Conservation (phyloP, 1,284 basidiomycete genomes). For the Leccinum subfulvum region DNA sequence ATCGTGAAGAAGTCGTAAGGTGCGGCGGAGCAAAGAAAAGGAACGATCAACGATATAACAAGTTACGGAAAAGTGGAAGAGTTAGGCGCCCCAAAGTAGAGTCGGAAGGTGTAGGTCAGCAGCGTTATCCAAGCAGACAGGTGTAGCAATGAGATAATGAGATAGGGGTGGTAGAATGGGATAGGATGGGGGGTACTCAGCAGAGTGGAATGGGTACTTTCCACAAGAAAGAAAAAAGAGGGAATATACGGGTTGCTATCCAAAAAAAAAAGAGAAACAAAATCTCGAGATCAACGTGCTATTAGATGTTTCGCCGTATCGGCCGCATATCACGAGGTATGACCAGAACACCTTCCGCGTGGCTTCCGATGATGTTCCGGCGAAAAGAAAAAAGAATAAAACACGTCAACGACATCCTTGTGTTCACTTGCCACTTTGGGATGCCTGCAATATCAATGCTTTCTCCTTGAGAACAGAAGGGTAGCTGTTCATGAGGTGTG, state of each 20-base stretch:
- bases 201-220: conserved; percentile 14
- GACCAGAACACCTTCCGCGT: not conserved
- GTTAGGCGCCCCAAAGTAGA: not conserved
- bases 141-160: conserved; percentile 12
- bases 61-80: not conserved
- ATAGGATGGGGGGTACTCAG: conserved; percentile 6
- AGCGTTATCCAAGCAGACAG: conserved; percentile 8
- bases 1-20: conserved; percentile 21
- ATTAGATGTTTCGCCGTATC: not conserved
- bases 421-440: conserved; percentile 30
- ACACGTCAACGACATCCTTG: not conserved
- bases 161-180: not conserved
- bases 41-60: not conserved
- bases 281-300: not conserved
- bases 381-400: not conserved
- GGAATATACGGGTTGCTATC: conserved; percentile 19
- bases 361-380: not conserved
- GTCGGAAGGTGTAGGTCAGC: conserved; percentile 8
- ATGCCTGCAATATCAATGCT: conserved; percentile 42
- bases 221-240: conserved; percentile 8
- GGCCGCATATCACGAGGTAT: not conserved
- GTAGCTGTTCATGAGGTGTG: conserved; percentile 86
- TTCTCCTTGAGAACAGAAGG: conserved; percentile 80
- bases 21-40: not conserved
- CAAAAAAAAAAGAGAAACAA: conserved; percentile 2